Percentiles rank a stretch among this genome's conserved stretches.
Evolutionary conservation across 345 rosid species (phyloP).

Genomic region (Populus davidiana): DNA sequence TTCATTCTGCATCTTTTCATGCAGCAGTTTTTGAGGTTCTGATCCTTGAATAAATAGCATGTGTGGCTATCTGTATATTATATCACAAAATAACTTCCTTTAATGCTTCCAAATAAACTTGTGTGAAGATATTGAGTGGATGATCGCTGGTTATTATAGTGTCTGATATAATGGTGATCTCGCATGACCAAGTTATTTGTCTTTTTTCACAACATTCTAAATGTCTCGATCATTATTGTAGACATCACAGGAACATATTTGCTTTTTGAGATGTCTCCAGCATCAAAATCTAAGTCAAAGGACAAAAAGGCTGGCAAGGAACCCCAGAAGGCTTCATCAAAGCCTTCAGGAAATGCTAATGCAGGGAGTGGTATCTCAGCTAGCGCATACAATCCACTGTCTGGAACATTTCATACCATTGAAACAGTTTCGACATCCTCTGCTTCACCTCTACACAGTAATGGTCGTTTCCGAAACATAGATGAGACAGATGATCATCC

Average conservation of each 20-base stretch:
- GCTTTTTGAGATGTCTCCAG: conserved; percentile 56
- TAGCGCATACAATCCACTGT: conserved; percentile 71
- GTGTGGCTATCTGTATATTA: not conserved
- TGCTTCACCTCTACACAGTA: conserved; percentile 46
- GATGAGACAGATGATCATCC: conserved; percentile 68
- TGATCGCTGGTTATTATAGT: not conserved
- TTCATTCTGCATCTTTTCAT: not conserved
- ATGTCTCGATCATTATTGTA: conserved; percentile 14
- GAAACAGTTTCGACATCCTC: conserved; percentile 49
- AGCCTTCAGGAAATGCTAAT: conserved; percentile 50
- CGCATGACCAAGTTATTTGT: not conserved
- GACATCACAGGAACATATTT: conserved; percentile 27
- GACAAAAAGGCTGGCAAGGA: conserved; percentile 74
- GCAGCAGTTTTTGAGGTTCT: not conserved
- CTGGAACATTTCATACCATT: conserved; percentile 70
- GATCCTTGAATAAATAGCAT: not conserved
- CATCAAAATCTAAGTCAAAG: conserved; percentile 64
- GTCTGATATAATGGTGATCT: not conserved
- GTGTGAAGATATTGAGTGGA: not conserved
- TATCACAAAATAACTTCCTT: not conserved
- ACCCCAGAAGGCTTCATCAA: conserved; percentile 51
- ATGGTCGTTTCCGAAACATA: conserved; percentile 65
- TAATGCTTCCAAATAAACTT: not conserved
- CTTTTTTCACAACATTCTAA: not conserved
- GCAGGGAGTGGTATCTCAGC: conserved; percentile 49